Base-by-base conservation (phyloP, 164 flowering plant genomes). In the Liriodendron chinense region DNA sequence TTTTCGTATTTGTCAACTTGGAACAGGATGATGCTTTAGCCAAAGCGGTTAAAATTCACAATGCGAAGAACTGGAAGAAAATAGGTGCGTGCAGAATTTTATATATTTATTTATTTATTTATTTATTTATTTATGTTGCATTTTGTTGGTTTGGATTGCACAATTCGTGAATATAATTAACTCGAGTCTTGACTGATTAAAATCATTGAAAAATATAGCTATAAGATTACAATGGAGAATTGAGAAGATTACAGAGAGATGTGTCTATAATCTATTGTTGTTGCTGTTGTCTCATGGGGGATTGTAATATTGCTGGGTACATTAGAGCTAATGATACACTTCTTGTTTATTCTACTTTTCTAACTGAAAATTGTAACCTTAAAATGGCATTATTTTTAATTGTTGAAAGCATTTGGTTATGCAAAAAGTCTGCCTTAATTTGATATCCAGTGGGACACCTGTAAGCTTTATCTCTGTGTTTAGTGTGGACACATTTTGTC, bases 21-120 rank as follows among this genome's bases (percentile, higher is more conserved):
- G 26, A 65, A 61, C 83, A 91, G 96, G 93, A 91, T 76, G 80
- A 80, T 9, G 66, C 68, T 13, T 77, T 91, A 63, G 56, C 74
- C 2, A 74, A 69, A 63, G 87, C 82, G 8, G 93, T 91, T 22
- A 57, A 77, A 63, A 73, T 22, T 49, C 83, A 47, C 80, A 80
- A 82, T 1, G 90, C 86, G 18, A 89, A 79, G 74, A 84, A 80
- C 71, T 91, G 96, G 96, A 91, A 91, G 76, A 86, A 80, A 80
- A 87, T 91, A 75, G 92, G 96, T 90, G 68, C 47, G 73, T 3
- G 2, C 59, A 34, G 43, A 34, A 34, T 3, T 34, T 0, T 34
- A 34, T 34, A 34, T 34, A 1, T 53, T 8, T 53, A 12, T 53
- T 8, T 16, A 34, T 34, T 0, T 34, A 34, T 34, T 3, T 34